These are phyloP conservation scores for Acanthamoeba divionensis DNA, from an alignment of 208 protist species.

Conservation along the genomic window DNA sequence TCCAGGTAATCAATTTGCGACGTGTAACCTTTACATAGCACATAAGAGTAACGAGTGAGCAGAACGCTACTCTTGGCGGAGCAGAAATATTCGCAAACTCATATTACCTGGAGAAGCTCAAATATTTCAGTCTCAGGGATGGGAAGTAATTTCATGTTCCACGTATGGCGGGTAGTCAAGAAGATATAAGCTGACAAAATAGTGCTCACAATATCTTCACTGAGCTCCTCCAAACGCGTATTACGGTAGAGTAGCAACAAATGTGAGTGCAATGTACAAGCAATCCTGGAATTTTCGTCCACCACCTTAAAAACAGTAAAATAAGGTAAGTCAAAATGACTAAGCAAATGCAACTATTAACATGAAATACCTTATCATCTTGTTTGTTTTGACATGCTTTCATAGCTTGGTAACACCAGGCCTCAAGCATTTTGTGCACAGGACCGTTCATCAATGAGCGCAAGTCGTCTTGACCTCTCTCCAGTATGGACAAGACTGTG, in stretches of 20 bases:
- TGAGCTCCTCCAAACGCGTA: constrained; percentile 19
- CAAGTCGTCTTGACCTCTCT: constrained; percentile 6
- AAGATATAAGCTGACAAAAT: constrained; percentile 67
- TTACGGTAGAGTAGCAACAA: constrained; percentile 70
- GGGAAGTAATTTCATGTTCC: constrained; percentile 55
- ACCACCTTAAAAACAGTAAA: too few relatives aligned
- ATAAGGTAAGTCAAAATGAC: too few relatives aligned
- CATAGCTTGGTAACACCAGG: constrained; percentile 54
- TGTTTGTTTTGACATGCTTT: constrained; percentile 49
- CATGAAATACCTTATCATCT: constrained; percentile 20
- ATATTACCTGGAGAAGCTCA: constrained; percentile 64
- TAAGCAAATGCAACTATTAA: too few relatives aligned
- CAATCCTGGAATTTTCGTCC: constrained; percentile 35
- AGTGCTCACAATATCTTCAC: background rate
- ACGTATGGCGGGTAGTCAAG: constrained; percentile 68
- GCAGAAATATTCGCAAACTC: background rate
- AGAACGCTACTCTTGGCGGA: background rate
- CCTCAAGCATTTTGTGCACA: constrained; percentile 46
- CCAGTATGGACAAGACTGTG: background rate
- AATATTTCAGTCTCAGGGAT: constrained; percentile 72
- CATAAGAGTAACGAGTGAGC: background rate
- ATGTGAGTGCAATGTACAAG: constrained; percentile 65
- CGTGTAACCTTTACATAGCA: constrained; percentile 2
- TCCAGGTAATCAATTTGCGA: constrained; percentile 54
- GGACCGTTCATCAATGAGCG: background rate